phyloP scores from a whole-genome alignment of 257 asterid species.

The Coffea canephora region DNA sequence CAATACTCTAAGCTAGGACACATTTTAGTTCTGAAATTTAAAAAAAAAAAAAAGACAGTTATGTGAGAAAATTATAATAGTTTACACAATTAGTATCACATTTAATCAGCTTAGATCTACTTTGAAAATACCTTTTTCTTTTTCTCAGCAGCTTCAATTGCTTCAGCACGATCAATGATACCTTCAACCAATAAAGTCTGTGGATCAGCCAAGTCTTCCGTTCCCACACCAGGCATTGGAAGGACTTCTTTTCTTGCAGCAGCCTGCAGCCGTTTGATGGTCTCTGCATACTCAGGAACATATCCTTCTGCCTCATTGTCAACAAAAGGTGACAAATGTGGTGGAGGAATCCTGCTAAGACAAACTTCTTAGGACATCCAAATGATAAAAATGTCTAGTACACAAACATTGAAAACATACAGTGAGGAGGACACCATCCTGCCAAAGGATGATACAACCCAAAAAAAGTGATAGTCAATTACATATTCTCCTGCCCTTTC shows the following conservation, averaged over 20 bases:
- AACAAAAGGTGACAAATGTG: slow-evolving; percentile 95
- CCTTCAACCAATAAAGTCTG: slow-evolving; percentile 59
- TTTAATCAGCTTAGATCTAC: neutral
- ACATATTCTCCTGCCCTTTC: neutral
- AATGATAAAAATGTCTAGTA: neutral
- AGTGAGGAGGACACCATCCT: no score
- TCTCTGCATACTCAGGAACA: slow-evolving; percentile 93
- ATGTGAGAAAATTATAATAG: neutral
- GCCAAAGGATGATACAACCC: neutral
- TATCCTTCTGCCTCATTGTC: slow-evolving; percentile 98
- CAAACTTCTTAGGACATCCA: neutral
- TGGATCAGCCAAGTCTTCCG: slow-evolving; percentile 83
- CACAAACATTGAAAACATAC: neutral
- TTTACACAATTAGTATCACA: neutral
- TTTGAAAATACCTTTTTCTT: slow-evolving; percentile 55
- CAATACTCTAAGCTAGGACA: neutral
- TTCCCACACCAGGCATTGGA: slow-evolving; percentile 86
- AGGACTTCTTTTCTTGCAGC: slow-evolving; percentile 82
- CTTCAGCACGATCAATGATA: slow-evolving; percentile 69
- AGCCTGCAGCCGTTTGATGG: slow-evolving; percentile 79
- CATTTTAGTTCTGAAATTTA: neutral
- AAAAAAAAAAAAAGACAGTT: neutral
- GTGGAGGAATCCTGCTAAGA: slow-evolving; percentile 84
- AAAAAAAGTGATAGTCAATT: neutral
- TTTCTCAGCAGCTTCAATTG: slow-evolving; percentile 73